Evolutionary conservation across 805 yeast genomes (phyloP), one percentile per base, ranked within the genome.

Genomic region (Ogataea salicorniae): DNA sequence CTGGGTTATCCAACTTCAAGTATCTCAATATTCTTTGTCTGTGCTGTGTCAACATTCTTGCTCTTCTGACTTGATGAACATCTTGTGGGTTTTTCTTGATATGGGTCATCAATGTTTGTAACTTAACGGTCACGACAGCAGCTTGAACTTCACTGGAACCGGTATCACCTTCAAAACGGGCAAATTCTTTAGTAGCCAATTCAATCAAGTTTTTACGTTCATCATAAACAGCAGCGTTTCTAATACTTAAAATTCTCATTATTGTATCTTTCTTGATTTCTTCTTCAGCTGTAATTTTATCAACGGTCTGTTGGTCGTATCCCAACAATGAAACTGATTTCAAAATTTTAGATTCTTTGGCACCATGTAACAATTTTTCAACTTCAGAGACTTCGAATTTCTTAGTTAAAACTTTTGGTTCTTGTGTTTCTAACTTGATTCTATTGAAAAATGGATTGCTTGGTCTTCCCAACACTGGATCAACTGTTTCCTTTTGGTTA

Each of bases 71-170:
- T 56, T 83, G 83, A 38, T 75, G 73, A 56, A 77, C 72, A 69
- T 92, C 98, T 64, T 90, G 85, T 55, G 81, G 83, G 62, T 82
- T 74, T 43, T 78, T 74, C 56, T 77, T 75, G 47, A 86, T 76
- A 61, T 91, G 97, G 39, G 79, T 76, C 71, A 87, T 87, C 52
- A 87, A 72, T 54, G 79, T 82, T 55, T 84, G 87, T 56, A 94
- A 88, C 59, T 80, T 79, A 42, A 88, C 83, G 0, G 98, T 89
- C 70, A 84, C 70, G 26, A 87, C 77, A 2, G 97, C 98, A 2
- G 98, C 97, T 68, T 91, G 97, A 23, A 91, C 97, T 69, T 92
- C 98, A 46, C 95, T 81, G 2, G 96, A 87, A 3, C 96, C 97
- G 1, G 97, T 87, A 64, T 94, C 98, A 46, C 96, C 96, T 41